These are phyloP conservation scores for Aspergillus nanangensis DNA, from an alignment of 495 filamentous ascomycete species.

Conservation along the genomic window DNA sequence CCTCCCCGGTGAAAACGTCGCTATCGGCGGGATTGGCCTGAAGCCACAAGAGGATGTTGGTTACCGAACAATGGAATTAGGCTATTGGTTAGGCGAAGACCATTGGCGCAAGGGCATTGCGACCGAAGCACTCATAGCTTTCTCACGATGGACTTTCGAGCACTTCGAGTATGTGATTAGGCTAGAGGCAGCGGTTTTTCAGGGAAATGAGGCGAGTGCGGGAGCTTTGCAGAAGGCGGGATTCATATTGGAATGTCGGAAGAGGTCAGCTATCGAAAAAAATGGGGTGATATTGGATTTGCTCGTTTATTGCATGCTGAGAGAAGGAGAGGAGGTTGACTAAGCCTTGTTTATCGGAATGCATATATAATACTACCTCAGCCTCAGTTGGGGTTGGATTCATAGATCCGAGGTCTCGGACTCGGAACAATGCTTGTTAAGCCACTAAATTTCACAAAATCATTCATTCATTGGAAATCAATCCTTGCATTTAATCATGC, in stretches of 20 bases:
- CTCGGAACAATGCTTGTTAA: no score
- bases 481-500: no score
- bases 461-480: no score
- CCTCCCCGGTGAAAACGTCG: not conserved
- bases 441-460: no score
- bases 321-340: no score
- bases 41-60: not conserved
- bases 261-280: conserved; percentile 4
- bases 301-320: conserved; percentile 5
- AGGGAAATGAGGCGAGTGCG: conserved; percentile 7
- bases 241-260: conserved; percentile 2
- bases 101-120: conserved; percentile 9
- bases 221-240: conserved; percentile 6
- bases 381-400: no score
- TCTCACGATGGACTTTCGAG: conserved; percentile 5
- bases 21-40: conserved; percentile 4
- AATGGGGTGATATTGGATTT: conserved; percentile 3
- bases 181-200: conserved; percentile 6
- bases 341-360: no score
- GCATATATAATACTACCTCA: no score
- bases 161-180: not conserved
- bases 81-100: conserved; percentile 8
- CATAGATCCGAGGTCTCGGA: no score
- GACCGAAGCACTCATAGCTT: not conserved
- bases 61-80: conserved; percentile 5